Conservation (phyloP, 1,139 yeast species). For the Debaryomycetaceae sp. region DNA sequence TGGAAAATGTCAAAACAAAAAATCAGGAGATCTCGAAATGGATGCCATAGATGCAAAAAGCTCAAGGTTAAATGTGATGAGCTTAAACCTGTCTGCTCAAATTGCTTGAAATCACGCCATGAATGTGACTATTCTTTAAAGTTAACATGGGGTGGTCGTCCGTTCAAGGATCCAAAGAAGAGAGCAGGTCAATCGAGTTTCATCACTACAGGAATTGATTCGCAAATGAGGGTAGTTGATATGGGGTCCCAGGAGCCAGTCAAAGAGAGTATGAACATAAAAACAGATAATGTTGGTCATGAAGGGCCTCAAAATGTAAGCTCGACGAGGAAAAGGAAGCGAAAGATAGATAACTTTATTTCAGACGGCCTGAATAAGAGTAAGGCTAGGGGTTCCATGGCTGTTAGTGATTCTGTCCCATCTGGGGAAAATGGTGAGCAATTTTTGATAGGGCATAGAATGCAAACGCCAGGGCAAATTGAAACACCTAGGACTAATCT, state of each 20-base stretch:
- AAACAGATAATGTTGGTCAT: not conserved
- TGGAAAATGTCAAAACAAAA: not conserved
- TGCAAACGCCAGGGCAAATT: not conserved
- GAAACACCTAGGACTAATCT: not conserved
- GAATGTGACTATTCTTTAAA: slow-evolving; percentile 65
- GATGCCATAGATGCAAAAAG: slow-evolving; percentile 69
- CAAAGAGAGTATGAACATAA: not conserved
- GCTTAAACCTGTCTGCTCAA: slow-evolving; percentile 57
- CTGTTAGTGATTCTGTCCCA: not conserved
- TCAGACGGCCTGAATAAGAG: not conserved
- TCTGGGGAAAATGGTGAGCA: not conserved
- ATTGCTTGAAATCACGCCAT: slow-evolving; percentile 48
- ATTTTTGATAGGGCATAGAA: not conserved
- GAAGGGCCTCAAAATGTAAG: not conserved
- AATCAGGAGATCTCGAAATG: slow-evolving; percentile 31
- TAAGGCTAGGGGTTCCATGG: not conserved
- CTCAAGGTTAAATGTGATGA: slow-evolving; percentile 77
- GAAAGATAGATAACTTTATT: not conserved
- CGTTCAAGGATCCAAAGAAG: slow-evolving; percentile 43
- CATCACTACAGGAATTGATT: not conserved
- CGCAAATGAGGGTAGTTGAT: not conserved
- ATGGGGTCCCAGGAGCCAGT: not conserved
- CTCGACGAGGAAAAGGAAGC: not conserved
- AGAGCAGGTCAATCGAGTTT: slow-evolving; percentile 8
- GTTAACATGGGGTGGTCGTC: slow-evolving; percentile 79